Base-by-base conservation (phyloP, 805 yeast genomes). In the Jamesozyma lodderae region DNA sequence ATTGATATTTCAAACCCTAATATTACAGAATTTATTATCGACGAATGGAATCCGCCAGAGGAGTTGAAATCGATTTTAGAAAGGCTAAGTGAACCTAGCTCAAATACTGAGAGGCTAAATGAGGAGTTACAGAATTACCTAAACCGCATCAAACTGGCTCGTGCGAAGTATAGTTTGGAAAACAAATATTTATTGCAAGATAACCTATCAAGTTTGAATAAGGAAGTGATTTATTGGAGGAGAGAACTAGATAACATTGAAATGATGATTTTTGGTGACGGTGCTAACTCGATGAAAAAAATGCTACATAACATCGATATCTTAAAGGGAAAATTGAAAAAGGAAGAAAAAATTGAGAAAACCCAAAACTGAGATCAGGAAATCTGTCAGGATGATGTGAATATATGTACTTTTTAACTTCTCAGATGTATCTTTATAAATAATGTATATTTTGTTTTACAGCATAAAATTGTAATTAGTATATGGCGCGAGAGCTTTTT, bases 181-280 rank as follows among this genome's bases (percentile, higher is more conserved):
- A 57, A 57, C 37, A 53, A 51, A 31, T 46, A 56, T 32, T 36
- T 52, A 3, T 35, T 59, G 26, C 52, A 56, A 33, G 46, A 45
- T 11, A 38, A 36, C 8, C 34, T 57, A 16, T 31, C 42, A 10
- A 41, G 42, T 16, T 29, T 57, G 20, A 51, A 46, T 14, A 49
- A 48, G 35, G 62, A 57, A 30, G 56, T 55, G 2, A 49, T 48
- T 8, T 41, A 45, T 13, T 59, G 63, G 63, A 48, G 55, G 31
- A 49, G 46, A 28, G 55, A 57, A 31, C 52, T 54, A 50, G 54
- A 54, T 19, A 45, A 49, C 19, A 45, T 57, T 20, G 63, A 59
- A 33, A 49, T 41, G 38, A 36, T 52, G 31, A 45, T 59, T 52
- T 59, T 59, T 39, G 62, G 61, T 6, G 58, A 55, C 33, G 49